Conservation (phyloP, 257 asterid species). For the Agastache rugosa region DNA sequence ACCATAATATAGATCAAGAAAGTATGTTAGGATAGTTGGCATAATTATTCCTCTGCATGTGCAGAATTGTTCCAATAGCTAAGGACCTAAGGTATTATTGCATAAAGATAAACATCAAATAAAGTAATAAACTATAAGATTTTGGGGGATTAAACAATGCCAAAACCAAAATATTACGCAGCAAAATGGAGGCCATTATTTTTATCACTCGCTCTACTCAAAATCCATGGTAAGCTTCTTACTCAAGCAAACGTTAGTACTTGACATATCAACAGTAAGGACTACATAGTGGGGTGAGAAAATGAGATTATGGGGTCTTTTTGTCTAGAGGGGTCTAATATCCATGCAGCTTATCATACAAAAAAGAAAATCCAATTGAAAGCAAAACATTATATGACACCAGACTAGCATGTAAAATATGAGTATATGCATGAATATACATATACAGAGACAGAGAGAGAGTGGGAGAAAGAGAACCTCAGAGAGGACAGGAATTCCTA, state of each 20-base stretch:
- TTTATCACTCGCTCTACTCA: not conserved
- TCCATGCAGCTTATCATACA: not conserved
- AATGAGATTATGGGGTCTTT: not conserved
- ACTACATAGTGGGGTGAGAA: not conserved
- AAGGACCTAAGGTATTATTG: too few relatives aligned
- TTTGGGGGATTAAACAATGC: not conserved
- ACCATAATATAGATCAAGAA: not conserved
- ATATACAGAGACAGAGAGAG: not conserved
- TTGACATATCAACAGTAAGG: constrained; percentile 17
- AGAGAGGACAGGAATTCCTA: constrained; percentile 79
- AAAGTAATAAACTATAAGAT: constrained; percentile 9
- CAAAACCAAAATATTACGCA: constrained; percentile 11
- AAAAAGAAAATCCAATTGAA: not conserved
- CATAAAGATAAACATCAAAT: constrained; percentile 11
- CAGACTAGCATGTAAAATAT: constrained; percentile 11
- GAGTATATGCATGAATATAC: not conserved
- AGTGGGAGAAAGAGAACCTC: constrained; percentile 53
- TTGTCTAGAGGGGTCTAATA: constrained; percentile 8
- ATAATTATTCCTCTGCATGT: constrained; percentile 1
- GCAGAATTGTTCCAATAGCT: constrained; percentile 10
- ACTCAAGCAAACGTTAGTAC: constrained; percentile 5
- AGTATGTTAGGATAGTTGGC: constrained; percentile 13
- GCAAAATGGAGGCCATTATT: not conserved
- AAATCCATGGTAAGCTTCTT: constrained; percentile 5
- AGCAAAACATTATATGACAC: constrained; percentile 6